A percentile compares a stretch with the other conserved stretches of the same genome.
These are phyloP conservation scores for Herpotrichia juniperi DNA, from an alignment of 2,329 filamentous ascomycete genomes.

Conservation along the genomic window DNA sequence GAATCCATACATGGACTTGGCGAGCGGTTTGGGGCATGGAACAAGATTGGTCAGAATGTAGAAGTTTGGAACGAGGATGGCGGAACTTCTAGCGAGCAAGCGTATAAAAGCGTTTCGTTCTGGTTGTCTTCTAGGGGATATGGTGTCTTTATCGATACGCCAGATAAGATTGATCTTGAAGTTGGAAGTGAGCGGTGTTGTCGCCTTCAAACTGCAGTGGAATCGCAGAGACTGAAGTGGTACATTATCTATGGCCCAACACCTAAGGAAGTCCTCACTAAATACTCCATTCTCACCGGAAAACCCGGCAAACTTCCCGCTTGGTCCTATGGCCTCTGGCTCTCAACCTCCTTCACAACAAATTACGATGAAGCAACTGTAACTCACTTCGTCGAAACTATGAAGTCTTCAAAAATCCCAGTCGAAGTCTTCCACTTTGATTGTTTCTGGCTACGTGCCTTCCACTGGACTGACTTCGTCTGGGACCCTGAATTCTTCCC, in stretches of 20 bases:
- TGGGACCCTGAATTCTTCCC: constrained; percentile 73
- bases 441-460: constrained; percentile 78
- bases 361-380: constrained; percentile 74
- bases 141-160: constrained; percentile 75
- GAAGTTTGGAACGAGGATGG: constrained; percentile 67
- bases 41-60: constrained; percentile 75
- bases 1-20: constrained; percentile 77
- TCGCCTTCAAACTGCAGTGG: constrained; percentile 71
- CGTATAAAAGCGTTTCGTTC: constrained; percentile 75
- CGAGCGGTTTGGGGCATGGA: constrained; percentile 77
- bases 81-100: constrained; percentile 71
- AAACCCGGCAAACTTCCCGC: constrained; percentile 68
- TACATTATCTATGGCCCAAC: constrained; percentile 72
- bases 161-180: constrained; percentile 73
- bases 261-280: constrained; percentile 72
- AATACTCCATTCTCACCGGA: constrained; percentile 72
- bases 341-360: constrained; percentile 78
- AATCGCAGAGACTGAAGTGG: constrained; percentile 73
- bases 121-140: constrained; percentile 76
- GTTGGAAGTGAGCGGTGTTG: constrained; percentile 76
- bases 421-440: constrained; percentile 79
- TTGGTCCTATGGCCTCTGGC: constrained; percentile 79
- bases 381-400: constrained; percentile 70
- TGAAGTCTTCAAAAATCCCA: constrained; percentile 68
- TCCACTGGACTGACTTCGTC: constrained; percentile 76